Base-by-base conservation (phyloP, 2,329 filamentous ascomycete species). In the Apiospora hydei region DNA sequence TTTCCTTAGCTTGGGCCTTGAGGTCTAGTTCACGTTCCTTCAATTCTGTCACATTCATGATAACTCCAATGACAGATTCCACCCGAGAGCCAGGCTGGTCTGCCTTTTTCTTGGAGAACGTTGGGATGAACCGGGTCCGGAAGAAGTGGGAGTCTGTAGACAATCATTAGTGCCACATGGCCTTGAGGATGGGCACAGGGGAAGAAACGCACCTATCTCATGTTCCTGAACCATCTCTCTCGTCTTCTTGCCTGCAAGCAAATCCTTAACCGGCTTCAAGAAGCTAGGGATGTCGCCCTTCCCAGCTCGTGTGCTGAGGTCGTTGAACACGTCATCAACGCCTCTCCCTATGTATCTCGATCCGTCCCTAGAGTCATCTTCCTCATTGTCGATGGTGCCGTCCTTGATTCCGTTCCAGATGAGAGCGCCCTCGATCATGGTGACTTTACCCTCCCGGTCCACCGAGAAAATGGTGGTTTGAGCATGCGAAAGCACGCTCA, bases 401-500 rank as follows among this genome's bases (percentile, higher is more conserved):
- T 86, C 84, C 71, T 80, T 81, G 69, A 76, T 78, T 8, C 80
- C 77, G 70, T 84, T 80, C 87, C 87, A 89, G 13, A 89, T 88
- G 72, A 91, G 82, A 0, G 89, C 87, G 0, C 93, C 93, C 80
- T 95, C 93, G 0, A 94, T 84, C 81, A 95, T 88, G 0, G 89
- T 92, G 1, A 95, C 82, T 7, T 85, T 88, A 38, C 87, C 84
- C 14, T 91, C 83, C 13, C 84, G 84, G 73, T 95, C 90, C 4
- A 94, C 88, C 0, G 91, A 91, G 84, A 94, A 95, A 1, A 96
- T 86, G 1, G 93, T 94, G 43, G 94, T 92, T 70, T 91, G 89
- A 0, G 93, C 91, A 76, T 95, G 92, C 47, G 91, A 88, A 71
- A 95, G 91, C 38, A 95, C 93, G 73, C 90, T 92, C 11, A 91